These are phyloP conservation scores for Amaranthus tricolor DNA, from an alignment of 179 eudicot genomes.

Conservation along the genomic window DNA sequence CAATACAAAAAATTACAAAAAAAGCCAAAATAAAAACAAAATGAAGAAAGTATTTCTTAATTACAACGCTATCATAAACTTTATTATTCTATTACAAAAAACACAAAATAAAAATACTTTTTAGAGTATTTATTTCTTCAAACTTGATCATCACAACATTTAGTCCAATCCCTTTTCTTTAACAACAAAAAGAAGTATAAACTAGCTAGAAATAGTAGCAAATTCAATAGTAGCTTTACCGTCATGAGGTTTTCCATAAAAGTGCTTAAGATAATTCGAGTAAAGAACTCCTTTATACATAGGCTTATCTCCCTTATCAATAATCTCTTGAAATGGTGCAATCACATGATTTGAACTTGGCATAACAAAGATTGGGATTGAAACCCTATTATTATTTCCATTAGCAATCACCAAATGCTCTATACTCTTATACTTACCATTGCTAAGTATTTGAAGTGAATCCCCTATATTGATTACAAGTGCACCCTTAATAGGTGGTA, in stretches of 20 bases:
- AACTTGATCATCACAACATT: no score
- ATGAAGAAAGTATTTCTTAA: no score
- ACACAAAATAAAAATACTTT: no score
- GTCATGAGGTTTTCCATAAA: background rate
- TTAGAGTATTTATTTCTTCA: no score
- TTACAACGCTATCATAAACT: no score
- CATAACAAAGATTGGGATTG: constrained; percentile 45
- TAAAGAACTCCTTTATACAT: constrained; percentile 16
- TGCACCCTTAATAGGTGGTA: constrained; percentile 38
- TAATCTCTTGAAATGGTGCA: constrained; percentile 37
- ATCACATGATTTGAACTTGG: constrained; percentile 31
- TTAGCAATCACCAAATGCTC: constrained; percentile 45
- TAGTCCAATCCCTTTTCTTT: no score
- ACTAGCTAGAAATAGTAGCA: background rate
- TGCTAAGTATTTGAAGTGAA: constrained; percentile 48
- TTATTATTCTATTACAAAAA: no score
- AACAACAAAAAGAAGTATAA: no score
- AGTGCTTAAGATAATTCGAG: constrained; percentile 1
- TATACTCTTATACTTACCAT: constrained; percentile 45
- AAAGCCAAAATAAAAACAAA: no score
- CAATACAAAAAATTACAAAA: no score
- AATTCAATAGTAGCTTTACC: constrained; percentile 3
- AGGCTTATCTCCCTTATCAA: constrained; percentile 28
- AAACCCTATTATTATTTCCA: constrained; percentile 34
- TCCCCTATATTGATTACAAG: constrained; percentile 48